phyloP scores from a whole-genome alignment of 129 eudicot genomes.

The Lactuca sativa region DNA sequence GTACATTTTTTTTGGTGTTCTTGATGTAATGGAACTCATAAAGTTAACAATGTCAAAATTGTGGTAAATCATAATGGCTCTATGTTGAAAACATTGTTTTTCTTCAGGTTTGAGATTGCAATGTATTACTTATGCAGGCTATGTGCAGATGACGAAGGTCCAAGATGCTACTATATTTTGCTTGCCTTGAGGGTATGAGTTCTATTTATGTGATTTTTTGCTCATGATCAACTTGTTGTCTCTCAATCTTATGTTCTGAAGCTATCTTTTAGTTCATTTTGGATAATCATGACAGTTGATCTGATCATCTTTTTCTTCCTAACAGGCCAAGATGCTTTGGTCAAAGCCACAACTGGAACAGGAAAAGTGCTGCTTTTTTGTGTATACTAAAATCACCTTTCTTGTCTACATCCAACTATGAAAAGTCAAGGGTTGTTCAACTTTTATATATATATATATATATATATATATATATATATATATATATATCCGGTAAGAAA shows the following conservation, averaged over 20 bases:
- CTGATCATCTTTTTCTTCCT: background rate
- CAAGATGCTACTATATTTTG: constrained; percentile 62
- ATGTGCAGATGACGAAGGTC: constrained; percentile 64
- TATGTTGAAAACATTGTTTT: background rate
- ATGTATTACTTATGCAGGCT: constrained; percentile 50
- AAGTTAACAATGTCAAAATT: background rate
- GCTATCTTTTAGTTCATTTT: background rate
- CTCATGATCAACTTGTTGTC: background rate
- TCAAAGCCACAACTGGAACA: constrained; percentile 65
- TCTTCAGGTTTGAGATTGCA: no score
- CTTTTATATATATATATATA: no score
- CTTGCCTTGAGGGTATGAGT: constrained; percentile 53
- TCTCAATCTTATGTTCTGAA: background rate
- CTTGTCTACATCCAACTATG: no score
- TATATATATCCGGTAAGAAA: no score
- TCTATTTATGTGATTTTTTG: no score
- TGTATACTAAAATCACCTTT: constrained; percentile 32
- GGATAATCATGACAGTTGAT: background rate
- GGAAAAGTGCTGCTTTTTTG: constrained; percentile 68
- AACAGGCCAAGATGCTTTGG: constrained; percentile 69
- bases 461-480: no score
- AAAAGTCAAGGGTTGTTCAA: no score
- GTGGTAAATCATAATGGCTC: background rate
- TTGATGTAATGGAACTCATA: background rate
- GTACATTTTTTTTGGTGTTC: background rate